A percentile compares a stretch with the other conserved stretches of the same genome.
phyloP scores from a whole-genome alignment of 768 basidiomycete species.

The Leucocoprinus birnbaumii region DNA sequence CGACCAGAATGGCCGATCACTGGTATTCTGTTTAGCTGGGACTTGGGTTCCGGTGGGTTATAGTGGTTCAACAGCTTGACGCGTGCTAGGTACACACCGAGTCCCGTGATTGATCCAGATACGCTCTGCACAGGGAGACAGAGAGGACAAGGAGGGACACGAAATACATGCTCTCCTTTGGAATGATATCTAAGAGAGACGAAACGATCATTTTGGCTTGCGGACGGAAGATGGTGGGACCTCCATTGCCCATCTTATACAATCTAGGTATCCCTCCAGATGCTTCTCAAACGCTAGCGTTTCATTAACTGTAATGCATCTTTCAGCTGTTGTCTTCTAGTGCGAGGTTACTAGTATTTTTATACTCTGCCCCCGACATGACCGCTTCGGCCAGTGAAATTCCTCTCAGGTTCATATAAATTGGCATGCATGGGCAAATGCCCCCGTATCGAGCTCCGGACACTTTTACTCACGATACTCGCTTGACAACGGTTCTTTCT shows the following conservation, averaged over 20 bases:
- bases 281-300: not conserved
- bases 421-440: too few relatives aligned
- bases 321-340: not conserved
- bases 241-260: not conserved
- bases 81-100: too few relatives aligned
- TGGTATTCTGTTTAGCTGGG: slow-evolving; percentile 13
- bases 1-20: slow-evolving; percentile 21
- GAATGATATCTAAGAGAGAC: not conserved
- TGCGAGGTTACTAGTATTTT: not conserved
- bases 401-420: too few relatives aligned
- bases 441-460: too few relatives aligned
- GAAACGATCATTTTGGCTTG: not conserved
- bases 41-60: too few relatives aligned
- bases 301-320: not conserved
- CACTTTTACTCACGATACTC: too few relatives aligned
- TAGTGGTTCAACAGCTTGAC: too few relatives aligned
- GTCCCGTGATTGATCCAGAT: not conserved
- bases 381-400: too few relatives aligned
- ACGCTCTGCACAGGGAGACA: not conserved
- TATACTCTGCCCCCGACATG: not conserved
- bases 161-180: not conserved
- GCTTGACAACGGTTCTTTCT: too few relatives aligned
- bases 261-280: not conserved
- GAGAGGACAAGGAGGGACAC: not conserved
- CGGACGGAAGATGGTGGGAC: not conserved